Conservation (phyloP, 2,329 filamentous ascomycete species). For the Cordyceps fumosorosea region DNA sequence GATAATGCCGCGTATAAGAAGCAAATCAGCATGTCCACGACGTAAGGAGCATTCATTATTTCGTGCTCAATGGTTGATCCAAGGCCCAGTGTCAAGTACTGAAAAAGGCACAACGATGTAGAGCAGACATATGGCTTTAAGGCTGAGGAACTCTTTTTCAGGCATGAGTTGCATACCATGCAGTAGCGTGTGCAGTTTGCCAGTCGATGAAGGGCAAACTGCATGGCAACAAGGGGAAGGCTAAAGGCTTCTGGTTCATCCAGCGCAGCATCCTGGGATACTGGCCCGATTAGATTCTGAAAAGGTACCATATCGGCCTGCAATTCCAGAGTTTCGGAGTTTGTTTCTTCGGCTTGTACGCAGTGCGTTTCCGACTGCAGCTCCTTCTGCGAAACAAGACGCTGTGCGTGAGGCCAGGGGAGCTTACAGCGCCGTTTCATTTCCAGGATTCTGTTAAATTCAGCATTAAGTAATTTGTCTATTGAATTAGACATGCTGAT, state of each 20-base stretch:
- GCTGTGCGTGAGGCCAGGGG: slow-evolving; percentile 16
- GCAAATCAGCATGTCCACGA: slow-evolving; percentile 77
- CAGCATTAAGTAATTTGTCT: not conserved
- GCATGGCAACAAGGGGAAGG: slow-evolving; percentile 55
- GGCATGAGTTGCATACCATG: slow-evolving; percentile 70
- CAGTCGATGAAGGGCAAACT: slow-evolving; percentile 72
- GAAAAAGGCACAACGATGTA: slow-evolving; percentile 69
- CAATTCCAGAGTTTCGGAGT: not conserved
- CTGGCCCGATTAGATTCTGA: not conserved
- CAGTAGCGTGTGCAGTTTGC: slow-evolving; percentile 81
- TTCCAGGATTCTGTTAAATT: not conserved
- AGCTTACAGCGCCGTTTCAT: not conserved
- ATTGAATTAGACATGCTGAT: slow-evolving; percentile 9
- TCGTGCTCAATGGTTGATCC: slow-evolving; percentile 83
- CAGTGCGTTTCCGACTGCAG: not conserved
- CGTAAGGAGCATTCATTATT: slow-evolving; percentile 68
- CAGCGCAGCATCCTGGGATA: slow-evolving; percentile 26
- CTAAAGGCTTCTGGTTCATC: slow-evolving; percentile 33
- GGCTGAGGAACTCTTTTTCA: slow-evolving; percentile 58
- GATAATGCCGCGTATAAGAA: slow-evolving; percentile 64
- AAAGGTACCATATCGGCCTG: not conserved
- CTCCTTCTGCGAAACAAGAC: not conserved
- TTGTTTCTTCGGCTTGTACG: not conserved
- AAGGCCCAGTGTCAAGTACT: slow-evolving; percentile 81
- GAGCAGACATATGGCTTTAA: slow-evolving; percentile 77